Percentiles rank a stretch among this genome's conserved stretches.
Evolutionary conservation across 257 asterid species (phyloP).

Genomic region (Plantago major): DNA sequence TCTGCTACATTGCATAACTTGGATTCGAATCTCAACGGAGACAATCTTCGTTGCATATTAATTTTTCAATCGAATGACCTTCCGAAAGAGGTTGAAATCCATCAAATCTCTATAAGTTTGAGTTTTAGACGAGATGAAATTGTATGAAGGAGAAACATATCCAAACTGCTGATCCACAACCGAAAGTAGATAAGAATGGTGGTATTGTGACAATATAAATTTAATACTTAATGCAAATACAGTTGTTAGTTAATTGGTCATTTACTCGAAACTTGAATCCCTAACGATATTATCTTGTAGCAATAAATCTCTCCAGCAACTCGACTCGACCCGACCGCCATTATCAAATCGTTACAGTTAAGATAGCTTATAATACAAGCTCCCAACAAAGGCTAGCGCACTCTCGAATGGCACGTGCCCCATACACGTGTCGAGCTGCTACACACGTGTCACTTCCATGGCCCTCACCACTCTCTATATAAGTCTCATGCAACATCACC

Average conservation of each 20-base stretch:
- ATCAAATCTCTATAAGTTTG: too few relatives aligned
- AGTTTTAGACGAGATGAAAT: too few relatives aligned
- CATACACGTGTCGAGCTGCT: constrained; percentile 50
- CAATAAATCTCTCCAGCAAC: too few relatives aligned
- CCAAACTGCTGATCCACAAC: too few relatives aligned
- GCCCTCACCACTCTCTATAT: constrained; percentile 1
- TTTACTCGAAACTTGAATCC: not conserved
- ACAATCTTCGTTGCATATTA: too few relatives aligned
- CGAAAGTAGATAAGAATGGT: not conserved
- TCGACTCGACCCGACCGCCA: not conserved
- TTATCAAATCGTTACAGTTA: not conserved
- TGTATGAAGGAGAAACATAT: too few relatives aligned
- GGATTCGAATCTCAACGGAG: too few relatives aligned
- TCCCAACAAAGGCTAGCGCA: not conserved
- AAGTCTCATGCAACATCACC: not conserved
- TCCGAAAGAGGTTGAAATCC: too few relatives aligned
- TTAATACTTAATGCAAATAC: not conserved
- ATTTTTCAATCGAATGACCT: too few relatives aligned
- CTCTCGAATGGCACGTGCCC: constrained; percentile 30
- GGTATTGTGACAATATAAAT: too few relatives aligned
- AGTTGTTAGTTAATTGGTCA: not conserved
- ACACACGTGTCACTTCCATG: constrained; percentile 43
- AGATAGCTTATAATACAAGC: not conserved
- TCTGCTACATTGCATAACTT: too few relatives aligned
- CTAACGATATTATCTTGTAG: not conserved